Evolutionary conservation across 495 filamentous ascomycete species (phyloP).

Genomic region (Penicillium ucsense): DNA sequence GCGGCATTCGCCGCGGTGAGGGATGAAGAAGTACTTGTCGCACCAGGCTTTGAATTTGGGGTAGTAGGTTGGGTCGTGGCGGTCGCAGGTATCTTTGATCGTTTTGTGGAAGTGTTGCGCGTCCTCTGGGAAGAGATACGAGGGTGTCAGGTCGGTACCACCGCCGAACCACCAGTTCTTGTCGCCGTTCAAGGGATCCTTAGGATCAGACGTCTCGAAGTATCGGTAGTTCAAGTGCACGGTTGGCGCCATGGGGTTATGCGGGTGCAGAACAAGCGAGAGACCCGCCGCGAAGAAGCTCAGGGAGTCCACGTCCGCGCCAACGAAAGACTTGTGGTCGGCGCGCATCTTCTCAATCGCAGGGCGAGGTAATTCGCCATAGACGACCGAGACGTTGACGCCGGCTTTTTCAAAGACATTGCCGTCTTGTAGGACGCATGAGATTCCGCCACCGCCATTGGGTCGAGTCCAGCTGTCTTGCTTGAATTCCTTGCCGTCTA

Average conservation of each 20-base stretch:
- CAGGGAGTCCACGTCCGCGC: constrained; percentile 63
- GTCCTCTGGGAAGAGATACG: constrained; percentile 94
- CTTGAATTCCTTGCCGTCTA: constrained; percentile 75
- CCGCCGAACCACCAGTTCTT: constrained; percentile 95
- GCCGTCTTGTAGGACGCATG: constrained; percentile 89
- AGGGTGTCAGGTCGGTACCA: constrained; percentile 86
- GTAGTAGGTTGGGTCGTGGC: constrained; percentile 87
- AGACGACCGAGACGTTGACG: constrained; percentile 89
- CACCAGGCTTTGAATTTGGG: constrained; percentile 97
- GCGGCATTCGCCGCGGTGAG: constrained; percentile 80
- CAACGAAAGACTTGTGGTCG: constrained; percentile 81
- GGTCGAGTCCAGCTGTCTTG: constrained; percentile 82
- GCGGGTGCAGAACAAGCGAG: constrained; percentile 83
- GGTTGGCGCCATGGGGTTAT: constrained; percentile 93
- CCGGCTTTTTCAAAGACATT: constrained; percentile 98
- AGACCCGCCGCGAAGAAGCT: constrained; percentile 93
- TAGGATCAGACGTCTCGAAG: constrained; percentile 74
- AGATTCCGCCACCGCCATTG: constrained; percentile 76
- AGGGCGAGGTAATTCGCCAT: constrained; percentile 78
- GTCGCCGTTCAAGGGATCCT: constrained; percentile 55
- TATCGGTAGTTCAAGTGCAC: constrained; percentile 99
- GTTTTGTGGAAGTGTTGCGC: constrained; percentile 92
- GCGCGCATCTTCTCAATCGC: constrained; percentile 91
- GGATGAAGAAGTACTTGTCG: constrained; percentile 91
- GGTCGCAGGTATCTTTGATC: constrained; percentile 88